Conservation (phyloP, 441 rosid species). For the Geranium incanum region DNA sequence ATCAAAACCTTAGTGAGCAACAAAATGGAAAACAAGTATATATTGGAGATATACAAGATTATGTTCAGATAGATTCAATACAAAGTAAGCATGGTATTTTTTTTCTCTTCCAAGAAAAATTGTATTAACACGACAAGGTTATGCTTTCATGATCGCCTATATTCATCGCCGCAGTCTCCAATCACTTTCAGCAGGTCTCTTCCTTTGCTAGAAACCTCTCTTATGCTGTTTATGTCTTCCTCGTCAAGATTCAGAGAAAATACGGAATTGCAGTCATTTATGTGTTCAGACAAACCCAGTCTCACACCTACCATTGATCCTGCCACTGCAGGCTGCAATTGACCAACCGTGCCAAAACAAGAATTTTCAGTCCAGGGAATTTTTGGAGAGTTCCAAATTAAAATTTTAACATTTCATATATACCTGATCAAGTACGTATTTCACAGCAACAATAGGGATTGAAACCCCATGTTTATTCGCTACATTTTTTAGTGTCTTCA, state of each 20-base stretch:
- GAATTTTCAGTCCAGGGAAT: not conserved
- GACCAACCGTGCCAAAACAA: conserved; percentile 15
- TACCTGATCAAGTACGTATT: conserved; percentile 80
- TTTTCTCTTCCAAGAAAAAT: not conserved
- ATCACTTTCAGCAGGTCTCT: conserved; percentile 70
- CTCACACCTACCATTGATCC: conserved; percentile 30
- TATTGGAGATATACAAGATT: conserved; percentile 2
- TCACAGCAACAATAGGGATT: conserved; percentile 84
- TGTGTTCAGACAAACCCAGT: conserved; percentile 52
- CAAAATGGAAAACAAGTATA: not conserved
- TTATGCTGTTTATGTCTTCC: conserved; percentile 23
- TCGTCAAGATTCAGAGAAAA: conserved; percentile 63
- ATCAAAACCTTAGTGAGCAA: not conserved
- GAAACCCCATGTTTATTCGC: conserved; percentile 80
- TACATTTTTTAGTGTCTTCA: conserved; percentile 57
- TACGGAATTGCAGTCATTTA: conserved; percentile 59
- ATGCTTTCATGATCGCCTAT: conserved; percentile 33
- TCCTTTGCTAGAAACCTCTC: conserved; percentile 45
- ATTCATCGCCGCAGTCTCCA: conserved; percentile 95
- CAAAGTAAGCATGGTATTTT: not conserved
- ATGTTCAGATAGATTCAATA: not conserved
- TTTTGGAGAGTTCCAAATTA: not conserved
- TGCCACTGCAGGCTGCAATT: conserved; percentile 26
- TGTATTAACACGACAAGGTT: not conserved
- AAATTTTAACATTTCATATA: not conserved